A percentile compares a stretch with the other conserved stretches of the same genome.
phyloP scores from a whole-genome alignment of 2,329 filamentous ascomycete genomes.

The Ceratocystis diversiconidia region DNA sequence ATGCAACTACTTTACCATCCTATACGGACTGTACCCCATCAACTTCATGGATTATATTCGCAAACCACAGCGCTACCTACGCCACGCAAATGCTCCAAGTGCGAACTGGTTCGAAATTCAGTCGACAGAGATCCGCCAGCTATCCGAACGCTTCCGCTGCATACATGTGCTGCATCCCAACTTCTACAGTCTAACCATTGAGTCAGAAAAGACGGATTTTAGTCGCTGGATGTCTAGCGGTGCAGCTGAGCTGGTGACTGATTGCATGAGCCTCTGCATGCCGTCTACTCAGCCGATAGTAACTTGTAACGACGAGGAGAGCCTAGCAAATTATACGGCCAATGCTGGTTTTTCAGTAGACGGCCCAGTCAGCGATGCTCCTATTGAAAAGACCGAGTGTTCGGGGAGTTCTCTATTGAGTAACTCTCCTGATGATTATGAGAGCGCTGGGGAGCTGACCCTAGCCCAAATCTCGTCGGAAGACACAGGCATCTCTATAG shows the following conservation, averaged over 20 bases:
- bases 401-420: conserved; percentile 1
- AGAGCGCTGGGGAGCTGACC: conserved; percentile 23
- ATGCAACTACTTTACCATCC: conserved; percentile 61
- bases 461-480: background rate
- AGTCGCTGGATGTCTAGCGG: conserved; percentile 69
- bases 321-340: background rate
- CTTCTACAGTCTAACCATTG: conserved; percentile 65
- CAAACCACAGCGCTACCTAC: conserved; percentile 65
- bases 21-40: conserved; percentile 72
- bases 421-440: conserved; percentile 1
- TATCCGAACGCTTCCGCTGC: conserved; percentile 60
- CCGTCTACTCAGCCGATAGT: conserved; percentile 16
- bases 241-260: conserved; percentile 63
- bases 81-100: conserved; percentile 54
- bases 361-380: background rate
- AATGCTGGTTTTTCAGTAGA: background rate
- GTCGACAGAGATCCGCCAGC: conserved; percentile 59
- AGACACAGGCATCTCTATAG: background rate
- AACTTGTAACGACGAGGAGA: background rate
- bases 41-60: conserved; percentile 79
- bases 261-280: conserved; percentile 56
- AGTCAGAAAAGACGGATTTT: conserved; percentile 63
- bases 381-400: background rate
- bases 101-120: conserved; percentile 65
- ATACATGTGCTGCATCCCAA: conserved; percentile 69